Conservation (phyloP, 306 rosid genomes). For the Prunus campanulata region DNA sequence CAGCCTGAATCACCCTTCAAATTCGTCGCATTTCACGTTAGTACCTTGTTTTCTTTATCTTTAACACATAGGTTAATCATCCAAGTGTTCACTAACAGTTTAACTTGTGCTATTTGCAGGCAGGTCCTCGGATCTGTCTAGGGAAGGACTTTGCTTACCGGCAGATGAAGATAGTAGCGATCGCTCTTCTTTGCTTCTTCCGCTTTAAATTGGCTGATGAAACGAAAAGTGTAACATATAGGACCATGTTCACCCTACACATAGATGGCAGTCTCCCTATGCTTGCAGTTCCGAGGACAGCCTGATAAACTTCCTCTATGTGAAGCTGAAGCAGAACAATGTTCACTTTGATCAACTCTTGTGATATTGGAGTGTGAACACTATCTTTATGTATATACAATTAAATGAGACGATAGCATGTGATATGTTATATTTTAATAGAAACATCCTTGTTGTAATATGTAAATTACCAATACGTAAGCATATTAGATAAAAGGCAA, state of each 20-base stretch:
- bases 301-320: not conserved
- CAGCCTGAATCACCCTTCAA: slow-evolving; percentile 71
- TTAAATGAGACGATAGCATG: no score
- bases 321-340: not conserved
- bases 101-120: slow-evolving; percentile 38
- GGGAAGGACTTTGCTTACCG: slow-evolving; percentile 79
- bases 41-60: slow-evolving; percentile 5
- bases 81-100: not conserved
- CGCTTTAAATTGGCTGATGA: slow-evolving; percentile 53
- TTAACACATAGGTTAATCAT: not conserved
- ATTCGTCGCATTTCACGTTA: slow-evolving; percentile 66
- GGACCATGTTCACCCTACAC: slow-evolving; percentile 80
- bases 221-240: slow-evolving; percentile 41
- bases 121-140: slow-evolving; percentile 64
- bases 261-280: slow-evolving; percentile 64
- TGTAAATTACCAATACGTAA: no score
- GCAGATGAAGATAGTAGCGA: slow-evolving; percentile 73
- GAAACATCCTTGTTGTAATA: no score
- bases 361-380: not conserved
- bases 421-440: no score
- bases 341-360: not conserved
- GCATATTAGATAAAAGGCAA: no score
- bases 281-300: slow-evolving; percentile 47
- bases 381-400: no score
- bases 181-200: slow-evolving; percentile 56